Evolutionary conservation across 2,329 filamentous ascomycete species (phyloP).

Genomic region (Sporothrix brunneoviolacea): DNA sequence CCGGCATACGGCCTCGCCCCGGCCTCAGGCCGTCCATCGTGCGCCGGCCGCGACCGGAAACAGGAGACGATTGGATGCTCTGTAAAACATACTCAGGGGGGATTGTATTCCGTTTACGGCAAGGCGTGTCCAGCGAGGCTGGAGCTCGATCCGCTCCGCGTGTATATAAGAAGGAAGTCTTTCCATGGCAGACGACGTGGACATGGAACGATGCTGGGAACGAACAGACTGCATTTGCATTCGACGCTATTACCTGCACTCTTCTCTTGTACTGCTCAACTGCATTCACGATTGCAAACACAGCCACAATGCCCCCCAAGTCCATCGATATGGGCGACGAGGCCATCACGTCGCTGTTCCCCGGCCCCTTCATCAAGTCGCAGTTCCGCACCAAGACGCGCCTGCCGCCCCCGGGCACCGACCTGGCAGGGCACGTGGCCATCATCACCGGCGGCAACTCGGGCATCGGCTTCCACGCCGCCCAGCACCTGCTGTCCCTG

Average conservation of each 20-base stretch:
- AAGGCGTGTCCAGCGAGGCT: too few species aligned
- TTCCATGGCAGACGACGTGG: too few species aligned
- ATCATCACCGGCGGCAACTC: conserved; percentile 31
- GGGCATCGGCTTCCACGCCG: conserved; percentile 30
- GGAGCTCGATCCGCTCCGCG: too few species aligned
- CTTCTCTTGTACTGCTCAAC: background rate
- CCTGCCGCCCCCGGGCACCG: background rate
- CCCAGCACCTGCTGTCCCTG: conserved; percentile 27
- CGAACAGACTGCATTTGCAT: too few species aligned
- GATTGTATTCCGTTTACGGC: background rate
- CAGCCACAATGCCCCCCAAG: background rate
- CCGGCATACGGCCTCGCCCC: background rate
- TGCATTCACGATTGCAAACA: too few species aligned
- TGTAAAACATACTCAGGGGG: too few species aligned
- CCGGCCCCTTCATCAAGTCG: conserved; percentile 5
- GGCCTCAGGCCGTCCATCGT: background rate
- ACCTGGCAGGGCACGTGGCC: conserved; percentile 20
- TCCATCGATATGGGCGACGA: conserved; percentile 9
- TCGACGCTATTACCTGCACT: too few species aligned
- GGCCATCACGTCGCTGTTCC: background rate
- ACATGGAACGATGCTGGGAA: too few species aligned
- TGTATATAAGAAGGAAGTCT: too few species aligned
- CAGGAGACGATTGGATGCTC: too few species aligned
- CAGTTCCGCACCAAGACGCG: conserved; percentile 5
- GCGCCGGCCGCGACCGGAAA: background rate